phyloP scores from a whole-genome alignment of 495 filamentous ascomycete genomes.

The Aspergillus homomorphus region DNA sequence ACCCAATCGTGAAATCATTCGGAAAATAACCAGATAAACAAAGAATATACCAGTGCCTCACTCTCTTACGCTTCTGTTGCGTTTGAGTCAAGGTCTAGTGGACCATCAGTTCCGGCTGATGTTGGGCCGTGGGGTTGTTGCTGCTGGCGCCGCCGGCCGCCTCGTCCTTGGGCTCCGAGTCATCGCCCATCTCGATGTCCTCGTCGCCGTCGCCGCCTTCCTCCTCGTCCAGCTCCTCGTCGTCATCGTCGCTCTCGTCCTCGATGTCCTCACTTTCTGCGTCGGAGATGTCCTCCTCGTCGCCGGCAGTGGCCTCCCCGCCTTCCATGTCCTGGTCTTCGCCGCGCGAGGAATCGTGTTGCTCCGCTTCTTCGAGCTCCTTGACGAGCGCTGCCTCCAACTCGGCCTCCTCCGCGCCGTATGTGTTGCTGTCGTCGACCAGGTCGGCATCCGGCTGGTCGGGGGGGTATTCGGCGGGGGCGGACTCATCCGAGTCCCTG shows the following conservation, averaged over 20 bases:
- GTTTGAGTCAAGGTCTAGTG: too few species aligned
- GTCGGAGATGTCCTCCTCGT: slow-evolving; percentile 75
- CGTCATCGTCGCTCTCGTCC: slow-evolving; percentile 85
- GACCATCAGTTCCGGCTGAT: slow-evolving; percentile 51
- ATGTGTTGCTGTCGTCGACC: slow-evolving; percentile 78
- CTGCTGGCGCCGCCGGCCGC: slow-evolving; percentile 17
- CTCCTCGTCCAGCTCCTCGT: slow-evolving; percentile 76
- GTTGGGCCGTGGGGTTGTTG: slow-evolving; percentile 35
- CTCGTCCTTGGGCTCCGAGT: slow-evolving; percentile 44
- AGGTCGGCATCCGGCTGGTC: slow-evolving; percentile 95
- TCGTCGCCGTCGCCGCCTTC: slow-evolving; percentile 69
- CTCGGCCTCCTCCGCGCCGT: slow-evolving; percentile 73
- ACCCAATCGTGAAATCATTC: slow-evolving; percentile 32
- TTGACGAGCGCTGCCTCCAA: slow-evolving; percentile 51
- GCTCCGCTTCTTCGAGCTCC: slow-evolving; percentile 58
- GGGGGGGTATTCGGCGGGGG: slow-evolving; percentile 91
- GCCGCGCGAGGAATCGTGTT: slow-evolving; percentile 34
- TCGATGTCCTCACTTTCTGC: slow-evolving; percentile 96
- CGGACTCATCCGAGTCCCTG: slow-evolving; percentile 95
- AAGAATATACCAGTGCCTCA: slow-evolving; percentile 8
- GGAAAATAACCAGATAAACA: slow-evolving; percentile 13
- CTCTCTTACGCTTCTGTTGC: too few species aligned
- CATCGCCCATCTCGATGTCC: slow-evolving; percentile 81
- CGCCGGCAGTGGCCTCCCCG: slow-evolving; percentile 55
- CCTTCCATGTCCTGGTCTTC: slow-evolving; percentile 87